Evolutionary conservation across 176 grass and related monocot genomes (phyloP), one percentile per base, ranked within the genome.

Genomic region (Paspalum vaginatum): DNA sequence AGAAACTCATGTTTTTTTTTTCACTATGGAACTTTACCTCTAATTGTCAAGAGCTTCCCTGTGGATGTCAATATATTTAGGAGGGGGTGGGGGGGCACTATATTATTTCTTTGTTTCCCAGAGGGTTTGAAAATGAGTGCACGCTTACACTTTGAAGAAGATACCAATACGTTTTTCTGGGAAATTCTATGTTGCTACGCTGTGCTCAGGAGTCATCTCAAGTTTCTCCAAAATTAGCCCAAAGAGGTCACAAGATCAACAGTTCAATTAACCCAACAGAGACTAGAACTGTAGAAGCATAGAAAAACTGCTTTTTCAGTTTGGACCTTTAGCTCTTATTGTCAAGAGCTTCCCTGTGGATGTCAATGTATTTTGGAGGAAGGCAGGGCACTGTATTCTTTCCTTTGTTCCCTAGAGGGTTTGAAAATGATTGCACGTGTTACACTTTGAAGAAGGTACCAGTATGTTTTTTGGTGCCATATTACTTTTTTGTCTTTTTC

Each of bases 141-240:
- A n/a, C n/a, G n/a, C n/a, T n/a, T n/a, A n/a, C n/a, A n/a, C n/a
- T n/a, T n/a, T n/a, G n/a, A n/a, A n/a, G n/a, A n/a, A n/a, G n/a
- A n/a, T n/a, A n/a, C n/a, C n/a, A n/a, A n/a, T n/a, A n/a, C n/a
- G n/a, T n/a, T n/a, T n/a, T n/a, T n/a, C n/a, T n/a, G n/a, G n/a
- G n/a, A n/a, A 18, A 45, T 78, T 72, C 22, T 46, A 79, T 53
- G 32, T 72, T 79, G 68, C 38, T 58, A 62, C 77, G 47, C 22
- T 76, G 37, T 32, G 21, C 4, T 59, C 8, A 6, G 9, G 26
- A 62, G 44, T 49, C 42, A 68, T 70, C 44, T 39, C 16, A n/a
- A 20, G 16, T 51, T 59, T 38, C 17, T 79, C 16, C 59, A 67
- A 18, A n/a, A 67, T 12, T 66, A 49, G 8, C 62, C 70, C 37